Evolutionary conservation across 371 early-diverging fungal genomes (phyloP).

Genomic region (Haplosporangium sp.): DNA sequence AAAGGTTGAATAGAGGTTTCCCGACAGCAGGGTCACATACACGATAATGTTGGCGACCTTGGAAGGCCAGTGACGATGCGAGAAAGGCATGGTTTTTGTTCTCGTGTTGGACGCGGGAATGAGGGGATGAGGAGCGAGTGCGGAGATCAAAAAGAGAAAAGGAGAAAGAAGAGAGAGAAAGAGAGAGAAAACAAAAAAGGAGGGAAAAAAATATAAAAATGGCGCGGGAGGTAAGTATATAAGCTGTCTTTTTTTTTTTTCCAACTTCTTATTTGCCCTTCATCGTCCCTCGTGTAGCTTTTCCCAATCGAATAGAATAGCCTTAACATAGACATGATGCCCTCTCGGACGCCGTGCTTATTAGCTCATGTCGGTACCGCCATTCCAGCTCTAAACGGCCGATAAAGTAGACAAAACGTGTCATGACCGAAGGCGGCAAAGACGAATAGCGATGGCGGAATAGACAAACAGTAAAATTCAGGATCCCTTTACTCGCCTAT

Average conservation of each 20-base stretch:
- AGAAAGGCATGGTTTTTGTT: conserved; percentile 17
- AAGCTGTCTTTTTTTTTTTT: neutral
- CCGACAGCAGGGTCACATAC: conserved; percentile 73
- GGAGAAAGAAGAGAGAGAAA: conserved; percentile 2
- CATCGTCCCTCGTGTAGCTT: no score
- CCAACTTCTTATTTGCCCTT: no score
- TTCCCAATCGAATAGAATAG: no score
- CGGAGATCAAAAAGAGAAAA: neutral
- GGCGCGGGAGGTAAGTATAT: conserved; percentile 10
- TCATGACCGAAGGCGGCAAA: neutral
- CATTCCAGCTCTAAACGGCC: no score
- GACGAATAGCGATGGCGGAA: no score
- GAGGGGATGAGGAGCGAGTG: neutral
- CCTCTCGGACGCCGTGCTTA: no score
- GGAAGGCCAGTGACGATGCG: conserved; percentile 38
- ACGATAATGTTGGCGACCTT: conserved; percentile 76
- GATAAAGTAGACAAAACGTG: neutral
- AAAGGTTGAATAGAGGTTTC: conserved; percentile 69
- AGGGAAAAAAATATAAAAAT: conserved; percentile 6
- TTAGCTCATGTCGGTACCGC: no score
- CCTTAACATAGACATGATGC: no score
- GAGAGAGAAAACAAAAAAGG: neutral
- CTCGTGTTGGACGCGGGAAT: neutral
- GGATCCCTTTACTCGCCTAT: no score
- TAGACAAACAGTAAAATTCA: no score